phyloP scores from a whole-genome alignment of 176 grass and related monocot genomes.

The Tuctoria greenei region DNA sequence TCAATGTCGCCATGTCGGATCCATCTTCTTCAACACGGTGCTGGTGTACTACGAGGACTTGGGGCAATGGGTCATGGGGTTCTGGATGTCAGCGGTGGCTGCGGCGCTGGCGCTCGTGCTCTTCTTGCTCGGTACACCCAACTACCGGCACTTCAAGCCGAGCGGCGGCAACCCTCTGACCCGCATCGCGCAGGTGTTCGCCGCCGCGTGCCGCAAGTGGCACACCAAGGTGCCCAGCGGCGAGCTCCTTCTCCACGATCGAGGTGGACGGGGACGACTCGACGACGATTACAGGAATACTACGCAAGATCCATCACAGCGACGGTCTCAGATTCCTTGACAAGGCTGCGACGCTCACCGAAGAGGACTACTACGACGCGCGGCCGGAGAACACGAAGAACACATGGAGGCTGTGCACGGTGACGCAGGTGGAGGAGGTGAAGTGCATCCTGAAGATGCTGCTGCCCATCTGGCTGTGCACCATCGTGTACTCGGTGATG shows the following conservation, averaged over 20 bases:
- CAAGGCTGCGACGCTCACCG: constrained; percentile 56
- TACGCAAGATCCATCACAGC: constrained; percentile 71
- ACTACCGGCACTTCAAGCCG: constrained; percentile 71
- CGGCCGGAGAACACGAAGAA: constrained; percentile 31
- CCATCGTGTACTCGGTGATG: constrained; percentile 82
- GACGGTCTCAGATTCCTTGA: constrained; percentile 65
- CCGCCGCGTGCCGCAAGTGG: constrained; percentile 61
- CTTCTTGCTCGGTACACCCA: constrained; percentile 70
- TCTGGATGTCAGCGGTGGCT: constrained; percentile 65
- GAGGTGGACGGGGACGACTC: constrained; percentile 52
- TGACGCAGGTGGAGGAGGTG: constrained; percentile 89
- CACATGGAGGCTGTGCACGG: constrained; percentile 57
- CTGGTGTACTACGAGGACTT: constrained; percentile 82
- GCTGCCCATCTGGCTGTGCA: constrained; percentile 91
- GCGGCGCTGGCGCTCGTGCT: constrained; percentile 55
- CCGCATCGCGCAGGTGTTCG: constrained; percentile 69
- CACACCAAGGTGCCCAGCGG: constrained; percentile 33
- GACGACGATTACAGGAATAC: constrained; percentile 39
- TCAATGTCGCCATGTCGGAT: constrained; percentile 74
- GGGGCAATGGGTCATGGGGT: constrained; percentile 70
- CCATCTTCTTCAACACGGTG: constrained; percentile 75
- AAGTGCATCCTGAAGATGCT: constrained; percentile 81
- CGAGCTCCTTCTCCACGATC: constrained; percentile 54
- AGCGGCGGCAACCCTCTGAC: constrained; percentile 76
- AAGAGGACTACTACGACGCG: constrained; percentile 36